Base-by-base conservation (phyloP, 805 yeast species). In the Hemisphaericaspora nanyangensis region DNA sequence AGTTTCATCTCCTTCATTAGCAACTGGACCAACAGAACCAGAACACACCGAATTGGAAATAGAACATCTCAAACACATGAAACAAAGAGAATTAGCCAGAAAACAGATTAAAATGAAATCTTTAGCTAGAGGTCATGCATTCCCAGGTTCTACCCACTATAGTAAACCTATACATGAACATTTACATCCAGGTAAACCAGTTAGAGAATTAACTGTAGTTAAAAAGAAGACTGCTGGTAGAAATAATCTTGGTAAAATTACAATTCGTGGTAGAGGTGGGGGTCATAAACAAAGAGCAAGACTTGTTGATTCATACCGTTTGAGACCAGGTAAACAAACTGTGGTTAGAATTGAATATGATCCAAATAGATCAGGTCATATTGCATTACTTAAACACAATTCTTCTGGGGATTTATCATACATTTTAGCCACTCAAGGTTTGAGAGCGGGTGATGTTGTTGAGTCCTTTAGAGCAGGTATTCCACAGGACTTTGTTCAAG, bases 201-300 rank as follows among this genome's bases (percentile, higher is more conserved):
- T 84, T 42, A 72, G 73, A 56, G 79, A 80, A 32, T 72, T 93
- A 55, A 91, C 99, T 0, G 74, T 74, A 25, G 77, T 89, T 13
- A 78, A 77, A 54, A 76, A 74, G 54, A 76, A 79, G 42, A 79
- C 80, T 34, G 84, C 95, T 38, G 99, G 99, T 48, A 82, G 99
- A 68, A 90, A 91, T 61, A 72, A 84, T 62, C 70, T 84, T 4
- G 99, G 99, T 49, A 76, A 77, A 50, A 87, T 93, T 53, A 88
- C 96, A 4, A 84, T 87, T 34, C 79, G 99, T 58, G 96, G 93
- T 61, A 80, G 95, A 61, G 99, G 98, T 60, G 99, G 99, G 54
- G 98, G 98, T 26, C 93, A 85, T 60, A 86, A 85, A 61, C 82
- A 91, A 55, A 79, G 99, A 63, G 74, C 86, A 29, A 78, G 99